These are phyloP conservation scores for Tulasnella sp. DNA, from an alignment of 768 basidiomycete species.

Conservation along the genomic window DNA sequence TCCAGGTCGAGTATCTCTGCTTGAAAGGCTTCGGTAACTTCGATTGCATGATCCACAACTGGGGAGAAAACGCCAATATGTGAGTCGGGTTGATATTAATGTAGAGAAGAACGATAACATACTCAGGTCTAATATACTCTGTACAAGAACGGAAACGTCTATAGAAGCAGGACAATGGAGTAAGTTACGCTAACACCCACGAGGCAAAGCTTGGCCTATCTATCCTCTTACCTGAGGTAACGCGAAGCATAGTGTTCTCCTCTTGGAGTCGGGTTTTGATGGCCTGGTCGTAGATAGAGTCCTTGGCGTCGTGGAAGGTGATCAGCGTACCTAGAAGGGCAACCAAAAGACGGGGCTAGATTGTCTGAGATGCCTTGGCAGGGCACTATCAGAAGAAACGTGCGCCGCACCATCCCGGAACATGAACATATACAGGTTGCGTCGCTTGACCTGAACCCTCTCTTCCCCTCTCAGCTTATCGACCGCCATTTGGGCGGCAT, in stretches of 20 bases:
- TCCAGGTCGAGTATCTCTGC: constrained; percentile 51
- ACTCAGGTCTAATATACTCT: constrained; percentile 53
- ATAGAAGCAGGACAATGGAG: no score
- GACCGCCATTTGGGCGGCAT: constrained; percentile 11
- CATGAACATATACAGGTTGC: constrained; percentile 59
- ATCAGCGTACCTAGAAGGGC: constrained; percentile 14
- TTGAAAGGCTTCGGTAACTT: constrained; percentile 37
- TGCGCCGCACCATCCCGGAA: constrained; percentile 44
- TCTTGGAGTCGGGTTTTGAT: constrained; percentile 48
- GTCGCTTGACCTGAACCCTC: constrained; percentile 45
- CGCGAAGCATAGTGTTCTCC: constrained; percentile 48
- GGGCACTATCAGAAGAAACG: not conserved
- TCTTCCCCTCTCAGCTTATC: constrained; percentile 40
- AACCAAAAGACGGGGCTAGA: not conserved
- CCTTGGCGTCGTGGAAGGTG: constrained; percentile 15
- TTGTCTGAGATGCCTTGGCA: no score
- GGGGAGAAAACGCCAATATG: not conserved
- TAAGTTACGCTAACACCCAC: no score
- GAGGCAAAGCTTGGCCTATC: not conserved
- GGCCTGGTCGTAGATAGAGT: constrained; percentile 32
- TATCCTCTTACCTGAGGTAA: constrained; percentile 28
- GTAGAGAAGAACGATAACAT: constrained; percentile 7
- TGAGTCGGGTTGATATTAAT: not conserved
- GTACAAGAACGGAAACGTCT: constrained; percentile 57
- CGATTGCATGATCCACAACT: constrained; percentile 34